Base-by-base conservation (phyloP, 441 rosid species). In the Gossypium laxum region DNA sequence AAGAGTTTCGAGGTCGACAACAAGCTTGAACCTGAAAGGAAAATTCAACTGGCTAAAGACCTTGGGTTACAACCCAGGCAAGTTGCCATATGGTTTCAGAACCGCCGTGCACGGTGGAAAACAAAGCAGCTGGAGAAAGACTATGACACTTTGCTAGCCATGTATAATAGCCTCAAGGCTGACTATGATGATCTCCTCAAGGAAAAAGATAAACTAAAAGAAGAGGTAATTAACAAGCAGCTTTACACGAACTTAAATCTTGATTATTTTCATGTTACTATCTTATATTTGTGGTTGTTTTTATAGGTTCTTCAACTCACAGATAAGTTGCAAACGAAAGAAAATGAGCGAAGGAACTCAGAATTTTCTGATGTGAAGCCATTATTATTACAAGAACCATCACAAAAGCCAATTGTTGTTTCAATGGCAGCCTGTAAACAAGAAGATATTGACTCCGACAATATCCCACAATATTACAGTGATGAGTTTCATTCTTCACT, bases 61-160 rank as follows among this genome's bases (percentile, higher is more conserved):
- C 84, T 84, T 1, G 88, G 91, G 22, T 77, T 89, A 78, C 87
- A 87, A 79, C 89, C 93, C 17, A 74, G 93, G 48, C 91, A 89
- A 78, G 85, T 89, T 0, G 90, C 90, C 1, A 87, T 89, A 15
- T 89, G 93, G 93, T 89, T 87, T 57, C 93, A 89, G 71, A 89
- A 89, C 75, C 91, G 91, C 62, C 89, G 93, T n/a, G 88, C 93
- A 3, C 77, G 91, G 21, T 86, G 88, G 89, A 88, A 88, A 81
- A 82, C 87, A 0, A 88, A 88, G 73, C 90, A 84, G 72, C 76
- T 89, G 7, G 91, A 89, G 82, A 85, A 82, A 69, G 91, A 89
- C 61, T 89, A 79, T 2, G 90, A 78, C 0, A 76, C 57, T 1
- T 69, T 89, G 75, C 86, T 80, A 71, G 76, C 80, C 52, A 85